Conservation (phyloP, 164 flowering plant species). For the Warburgia ugandensis region DNA sequence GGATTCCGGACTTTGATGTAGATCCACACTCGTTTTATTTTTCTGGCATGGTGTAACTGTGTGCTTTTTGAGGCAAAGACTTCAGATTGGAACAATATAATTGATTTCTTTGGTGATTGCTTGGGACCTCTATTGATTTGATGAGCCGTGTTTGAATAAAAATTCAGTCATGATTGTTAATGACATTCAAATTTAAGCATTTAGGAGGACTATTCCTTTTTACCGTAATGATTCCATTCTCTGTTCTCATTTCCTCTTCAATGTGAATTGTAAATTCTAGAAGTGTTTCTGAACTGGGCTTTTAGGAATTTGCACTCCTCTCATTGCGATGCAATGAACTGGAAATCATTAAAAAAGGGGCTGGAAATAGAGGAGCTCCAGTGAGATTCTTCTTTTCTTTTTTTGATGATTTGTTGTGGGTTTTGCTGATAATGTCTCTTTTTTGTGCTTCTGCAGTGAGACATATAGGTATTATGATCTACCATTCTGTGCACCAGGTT, state of each 20-base stretch:
- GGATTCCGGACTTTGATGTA: neutral
- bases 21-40: neutral
- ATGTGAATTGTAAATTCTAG: neutral
- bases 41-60: neutral
- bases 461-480: conserved; percentile 21
- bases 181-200: too few relatives aligned
- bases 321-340: neutral
- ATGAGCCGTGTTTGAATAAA: too few relatives aligned
- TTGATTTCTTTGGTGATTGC: too few relatives aligned
- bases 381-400: too few relatives aligned
- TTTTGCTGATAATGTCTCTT: too few relatives aligned
- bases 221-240: neutral
- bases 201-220: neutral
- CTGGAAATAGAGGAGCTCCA: neutral
- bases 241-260: neutral
- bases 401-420: conserved; percentile 1
- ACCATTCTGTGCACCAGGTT: conserved; percentile 23
- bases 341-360: neutral
- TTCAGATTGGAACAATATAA: neutral
- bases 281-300: neutral
- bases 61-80: neutral
- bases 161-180: too few relatives aligned
- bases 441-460: conserved; percentile 15
- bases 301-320: neutral
- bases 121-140: too few relatives aligned